These are phyloP conservation scores for Metschnikowia proteae DNA, from an alignment of 805 yeast species.

Conservation along the genomic window DNA sequence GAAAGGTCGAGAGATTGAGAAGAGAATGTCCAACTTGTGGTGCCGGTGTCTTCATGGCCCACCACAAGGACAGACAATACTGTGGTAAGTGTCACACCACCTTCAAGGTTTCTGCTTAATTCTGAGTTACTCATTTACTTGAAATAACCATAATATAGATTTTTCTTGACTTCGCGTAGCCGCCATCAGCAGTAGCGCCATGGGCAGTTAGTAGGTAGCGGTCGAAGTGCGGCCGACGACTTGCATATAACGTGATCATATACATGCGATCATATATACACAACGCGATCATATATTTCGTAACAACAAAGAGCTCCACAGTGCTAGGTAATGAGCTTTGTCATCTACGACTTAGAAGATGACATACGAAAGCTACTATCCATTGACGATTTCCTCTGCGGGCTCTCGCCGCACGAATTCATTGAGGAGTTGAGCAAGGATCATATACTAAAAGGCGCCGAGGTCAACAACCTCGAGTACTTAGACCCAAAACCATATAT, in stretches of 20 bases:
- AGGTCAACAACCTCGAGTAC: conserved; percentile 48
- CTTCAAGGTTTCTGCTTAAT: conserved; percentile 48
- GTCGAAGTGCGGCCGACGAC: not conserved
- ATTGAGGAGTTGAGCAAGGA: conserved; percentile 74
- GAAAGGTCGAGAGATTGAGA: conserved; percentile 97
- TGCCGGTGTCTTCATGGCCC: conserved; percentile 99
- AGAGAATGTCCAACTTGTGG: conserved; percentile 97
- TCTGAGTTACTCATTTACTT: conserved; percentile 8
- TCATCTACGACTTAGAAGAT: conserved; percentile 61
- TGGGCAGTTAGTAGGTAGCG: no score
- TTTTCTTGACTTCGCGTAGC: not conserved
- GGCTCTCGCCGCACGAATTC: conserved; percentile 72
- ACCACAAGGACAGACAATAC: conserved; percentile 98
- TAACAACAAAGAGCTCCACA: not conserved
- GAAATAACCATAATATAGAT: conserved; percentile 8
- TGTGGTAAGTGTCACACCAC: conserved; percentile 99
- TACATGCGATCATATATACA: not conserved
- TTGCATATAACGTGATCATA: not conserved
- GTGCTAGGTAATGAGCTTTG: conserved; percentile 33
- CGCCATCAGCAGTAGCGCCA: no score
- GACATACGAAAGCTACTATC: conserved; percentile 53
- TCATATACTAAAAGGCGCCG: conserved; percentile 50
- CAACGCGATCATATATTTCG: not conserved
- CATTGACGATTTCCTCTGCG: conserved; percentile 61
- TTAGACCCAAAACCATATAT: conserved; percentile 93